phyloP scores from a whole-genome alignment of 805 yeast genomes.

The Yamadazyma akitaensis region DNA sequence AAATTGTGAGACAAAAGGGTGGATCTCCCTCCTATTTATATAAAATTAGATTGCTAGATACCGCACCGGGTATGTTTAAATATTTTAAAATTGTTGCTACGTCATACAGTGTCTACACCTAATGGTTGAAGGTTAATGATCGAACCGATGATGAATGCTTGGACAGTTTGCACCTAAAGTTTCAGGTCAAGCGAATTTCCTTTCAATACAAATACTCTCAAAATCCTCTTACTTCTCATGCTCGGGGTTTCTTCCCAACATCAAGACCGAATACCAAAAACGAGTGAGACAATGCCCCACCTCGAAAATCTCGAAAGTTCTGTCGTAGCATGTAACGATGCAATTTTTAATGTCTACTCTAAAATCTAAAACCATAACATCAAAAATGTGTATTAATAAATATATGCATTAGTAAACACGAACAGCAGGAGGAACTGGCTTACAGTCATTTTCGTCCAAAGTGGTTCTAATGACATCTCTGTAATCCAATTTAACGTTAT shows the following conservation, averaged over 20 bases:
- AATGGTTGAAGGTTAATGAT: too few species aligned
- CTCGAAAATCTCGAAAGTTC: background rate
- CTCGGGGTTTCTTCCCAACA: too few species aligned
- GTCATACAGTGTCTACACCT: too few species aligned
- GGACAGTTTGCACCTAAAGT: too few species aligned
- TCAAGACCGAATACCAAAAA: too few species aligned
- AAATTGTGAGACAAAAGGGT: slow-evolving; percentile 1
- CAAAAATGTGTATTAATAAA: slow-evolving; percentile 4
- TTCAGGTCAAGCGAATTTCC: too few species aligned
- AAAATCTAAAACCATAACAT: background rate
- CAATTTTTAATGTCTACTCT: background rate
- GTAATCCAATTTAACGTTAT: slow-evolving; percentile 70
- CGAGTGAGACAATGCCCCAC: too few species aligned
- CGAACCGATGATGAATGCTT: too few species aligned
- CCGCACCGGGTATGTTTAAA: background rate
- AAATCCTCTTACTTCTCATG: too few species aligned
- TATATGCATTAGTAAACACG: slow-evolving; percentile 69
- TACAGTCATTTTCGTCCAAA: slow-evolving; percentile 88
- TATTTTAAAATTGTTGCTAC: background rate
- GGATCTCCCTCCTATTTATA: slow-evolving; percentile 4
- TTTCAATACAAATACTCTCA: too few species aligned
- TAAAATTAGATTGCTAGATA: background rate
- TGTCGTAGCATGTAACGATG: background rate
- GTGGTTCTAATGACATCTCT: slow-evolving; percentile 82
- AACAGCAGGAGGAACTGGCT: slow-evolving; percentile 93